Conservation (phyloP, 2,329 filamentous ascomycete species). For the Verticillium nonalfalfae region DNA sequence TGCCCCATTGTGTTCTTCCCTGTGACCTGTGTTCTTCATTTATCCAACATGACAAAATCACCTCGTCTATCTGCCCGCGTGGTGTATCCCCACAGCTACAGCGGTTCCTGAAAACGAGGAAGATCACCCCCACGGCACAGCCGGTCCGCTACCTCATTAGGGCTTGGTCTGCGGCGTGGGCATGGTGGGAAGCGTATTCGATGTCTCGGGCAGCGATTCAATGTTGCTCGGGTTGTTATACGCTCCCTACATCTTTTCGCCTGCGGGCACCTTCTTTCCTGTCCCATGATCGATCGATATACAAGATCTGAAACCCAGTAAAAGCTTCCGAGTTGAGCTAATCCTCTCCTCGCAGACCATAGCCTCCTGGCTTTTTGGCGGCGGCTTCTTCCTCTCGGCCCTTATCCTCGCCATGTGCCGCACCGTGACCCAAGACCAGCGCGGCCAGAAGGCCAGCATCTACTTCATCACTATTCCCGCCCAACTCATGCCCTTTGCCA, state of each 20-base stretch:
- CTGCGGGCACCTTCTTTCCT: conserved; percentile 8
- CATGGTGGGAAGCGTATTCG: conserved; percentile 70
- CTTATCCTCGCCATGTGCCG: conserved; percentile 77
- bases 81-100: conserved; percentile 63
- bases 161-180: conserved; percentile 60
- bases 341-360: conserved; percentile 31
- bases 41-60: conserved; percentile 9
- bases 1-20: not conserved
- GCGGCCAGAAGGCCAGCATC: conserved; percentile 68
- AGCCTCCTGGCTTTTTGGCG: conserved; percentile 44
- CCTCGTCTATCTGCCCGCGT: conserved; percentile 74
- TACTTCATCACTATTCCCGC: conserved; percentile 80
- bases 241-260: conserved; percentile 53
- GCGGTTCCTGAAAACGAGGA: conserved; percentile 80
- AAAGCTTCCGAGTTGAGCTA: not conserved
- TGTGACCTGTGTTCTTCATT: not conserved
- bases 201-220: conserved; percentile 58
- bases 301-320: not conserved
- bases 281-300: not conserved
- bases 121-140: conserved; percentile 65
- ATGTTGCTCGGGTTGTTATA: conserved; percentile 52
- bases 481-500: conserved; percentile 72
- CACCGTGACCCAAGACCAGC: conserved; percentile 80
- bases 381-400: conserved; percentile 49
- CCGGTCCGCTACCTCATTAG: conserved; percentile 60